Evolutionary conservation across 768 basidiomycete species (phyloP).

Genomic region (Megacollybia marginata): DNA sequence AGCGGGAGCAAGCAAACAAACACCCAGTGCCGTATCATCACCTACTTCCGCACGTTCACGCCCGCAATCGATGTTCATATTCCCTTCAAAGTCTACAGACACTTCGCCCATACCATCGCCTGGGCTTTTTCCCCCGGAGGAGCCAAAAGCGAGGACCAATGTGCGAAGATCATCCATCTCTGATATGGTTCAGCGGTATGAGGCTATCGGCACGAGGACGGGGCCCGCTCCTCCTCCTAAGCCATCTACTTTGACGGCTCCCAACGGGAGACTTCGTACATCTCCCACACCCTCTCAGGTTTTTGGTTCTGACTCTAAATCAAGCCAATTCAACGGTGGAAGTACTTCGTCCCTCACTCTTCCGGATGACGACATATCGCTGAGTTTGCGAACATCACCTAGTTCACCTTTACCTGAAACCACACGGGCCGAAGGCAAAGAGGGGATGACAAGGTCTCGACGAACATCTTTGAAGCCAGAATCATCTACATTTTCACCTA

Average conservation of each 20-base stretch:
- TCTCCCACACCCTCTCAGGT: no score
- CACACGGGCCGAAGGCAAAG: constrained; percentile 10
- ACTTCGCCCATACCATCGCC: constrained; percentile 25
- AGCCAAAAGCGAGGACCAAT: constrained; percentile 30
- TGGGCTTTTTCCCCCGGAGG: constrained; percentile 40
- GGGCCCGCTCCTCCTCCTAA: no score
- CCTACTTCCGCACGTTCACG: constrained; percentile 42
- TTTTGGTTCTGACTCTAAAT: no score
- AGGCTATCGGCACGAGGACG: constrained; percentile 41
- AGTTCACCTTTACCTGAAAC: constrained; percentile 1
- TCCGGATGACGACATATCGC: no score
- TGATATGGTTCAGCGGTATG: constrained; percentile 80
- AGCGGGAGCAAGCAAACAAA: constrained; percentile 6
- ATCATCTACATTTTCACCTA: constrained; percentile 10
- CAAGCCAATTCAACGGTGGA: no score
- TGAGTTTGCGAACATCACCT: no score
- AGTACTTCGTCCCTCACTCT: no score
- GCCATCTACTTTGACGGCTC: no score
- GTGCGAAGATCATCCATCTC: constrained; percentile 72
- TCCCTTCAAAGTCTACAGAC: constrained; percentile 48
- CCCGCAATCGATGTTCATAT: constrained; percentile 78
- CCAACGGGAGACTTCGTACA: no score
- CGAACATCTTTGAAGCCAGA: constrained; percentile 23
- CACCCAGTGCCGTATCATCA: constrained; percentile 15
- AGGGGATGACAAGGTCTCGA: constrained; percentile 15